Evolutionary conservation across 495 filamentous ascomycete species (phyloP), one percentile per base, ranked within the genome.

Genomic region (Alectoria sarmentosa): DNA sequence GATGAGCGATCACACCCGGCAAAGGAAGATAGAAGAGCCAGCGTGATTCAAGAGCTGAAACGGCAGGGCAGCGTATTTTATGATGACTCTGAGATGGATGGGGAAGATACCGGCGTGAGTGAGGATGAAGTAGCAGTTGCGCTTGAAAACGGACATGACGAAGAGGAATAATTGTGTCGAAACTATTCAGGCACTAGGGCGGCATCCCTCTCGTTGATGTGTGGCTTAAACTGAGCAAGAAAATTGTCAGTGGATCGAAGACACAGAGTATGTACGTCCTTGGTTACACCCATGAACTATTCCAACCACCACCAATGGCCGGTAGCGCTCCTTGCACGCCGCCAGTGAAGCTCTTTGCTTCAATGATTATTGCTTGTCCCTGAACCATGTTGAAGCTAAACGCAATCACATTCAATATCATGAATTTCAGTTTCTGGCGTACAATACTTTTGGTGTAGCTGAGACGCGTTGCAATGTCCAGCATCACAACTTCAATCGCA

Each of bases 51-150:
- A 66, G 86, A 88, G 71, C 71, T 88, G 46, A 73, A 78, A 48
- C 74, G 84, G 60, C 86, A 88, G 72, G 81, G 81, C 49, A 77
- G 79, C 9, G 85, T 88, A 1, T 87, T 88, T 68, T 83, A 84
- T 66, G 70, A 76, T 26, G 80, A 80, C 63, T 60, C 75, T 14
- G 78, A 75, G 55, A 72, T 69, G 28, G 72, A 72, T 28, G 69
- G 65, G 42, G 74, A 74, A 13, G 73, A 67, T n/a, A 67, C 61
- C 13, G 69, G 64, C 39, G 60, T 49, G 32, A 71, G 60, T 57
- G 70, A 72, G 19, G 59, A 62, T 46, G 68, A 70, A 52, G 52
- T 62, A n/a, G 32, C 56, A 15, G 58, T 57, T 44, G 41, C 14
- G 3, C 23, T 14, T 32, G 48, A 60, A 15, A 58, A 65, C 37